Evolutionary conservation across 805 yeast species (phyloP), one percentile per base, ranked within the genome.

Genomic region (Candida parachauliodes): DNA sequence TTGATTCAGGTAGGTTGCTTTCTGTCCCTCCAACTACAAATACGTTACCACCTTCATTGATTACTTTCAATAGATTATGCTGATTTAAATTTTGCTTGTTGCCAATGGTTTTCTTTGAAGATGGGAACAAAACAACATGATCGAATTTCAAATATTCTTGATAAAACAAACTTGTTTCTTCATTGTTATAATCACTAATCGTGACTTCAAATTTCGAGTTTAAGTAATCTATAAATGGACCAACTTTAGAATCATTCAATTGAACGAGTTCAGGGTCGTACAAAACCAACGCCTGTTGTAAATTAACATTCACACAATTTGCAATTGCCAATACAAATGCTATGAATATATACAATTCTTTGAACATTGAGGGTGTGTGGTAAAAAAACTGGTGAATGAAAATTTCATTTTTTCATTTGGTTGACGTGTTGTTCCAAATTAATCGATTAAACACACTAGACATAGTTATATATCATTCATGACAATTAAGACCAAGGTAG

Each of bases 21-120:
- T 47, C 28, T 8, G 44, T 41, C 14, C 81, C 75, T 18, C 83
- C 86, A 20, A 28, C 15, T 10, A 81, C 75, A 12, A 93, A 51
- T 7, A 93, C 56, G 55, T 88, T 84, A 43, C 96, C 96, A 32
- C 91, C 87, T 10, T 65, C 70, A 44, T 74, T 59, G 46, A 80
- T 67, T 51, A 80, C 87, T 27, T 77, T 67, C 29, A 87, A 55
- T 42, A 93, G 59, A 7, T 63, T 57, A 41, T 52, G 55, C 40
- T 57, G 65, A 42, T 54, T 52, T 43, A 65, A 51, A 34, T 47
- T 46, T 10, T 34, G 33, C 37, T 65, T 67, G 33, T 60, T 55
- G 5, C 43, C 49, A 30, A 63, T 51, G 5, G 58, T 40, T 49
- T 60, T 65, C 45, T 62, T 62, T 26, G 59, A 33, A 9, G 62